A percentile compares a stretch with the other conserved stretches of the same genome.
These are phyloP conservation scores for Barnettozyma siamensis DNA, from an alignment of 805 yeast species.

Conservation along the genomic window DNA sequence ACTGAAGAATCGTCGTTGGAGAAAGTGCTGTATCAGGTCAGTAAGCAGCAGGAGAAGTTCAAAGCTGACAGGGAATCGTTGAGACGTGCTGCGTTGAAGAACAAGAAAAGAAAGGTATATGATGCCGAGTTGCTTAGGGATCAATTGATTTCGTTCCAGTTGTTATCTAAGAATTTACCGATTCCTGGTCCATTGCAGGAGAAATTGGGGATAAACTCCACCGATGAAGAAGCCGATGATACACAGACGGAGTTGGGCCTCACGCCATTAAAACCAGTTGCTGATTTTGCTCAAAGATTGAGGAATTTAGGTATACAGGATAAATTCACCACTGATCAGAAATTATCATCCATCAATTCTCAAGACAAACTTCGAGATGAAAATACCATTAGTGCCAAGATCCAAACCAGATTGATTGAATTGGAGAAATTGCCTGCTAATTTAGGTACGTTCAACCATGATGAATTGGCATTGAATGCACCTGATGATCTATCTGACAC, in stretches of 20 bases:
- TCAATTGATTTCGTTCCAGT: constrained; percentile 59
- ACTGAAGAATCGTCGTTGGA: constrained; percentile 41
- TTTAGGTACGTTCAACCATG: constrained; percentile 49
- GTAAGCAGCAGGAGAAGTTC: constrained; percentile 35
- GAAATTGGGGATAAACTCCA: constrained; percentile 26
- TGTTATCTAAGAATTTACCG: constrained; percentile 60
- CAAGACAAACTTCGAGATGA: constrained; percentile 41
- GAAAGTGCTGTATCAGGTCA: constrained; percentile 33
- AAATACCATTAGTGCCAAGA: constrained; percentile 44
- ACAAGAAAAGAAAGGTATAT: constrained; percentile 26
- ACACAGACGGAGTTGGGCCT: not conserved
- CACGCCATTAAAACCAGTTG: constrained; percentile 22
- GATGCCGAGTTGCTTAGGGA: constrained; percentile 44
- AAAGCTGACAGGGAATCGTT: constrained; percentile 25
- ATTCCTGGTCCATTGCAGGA: constrained; percentile 49
- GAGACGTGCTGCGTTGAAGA: constrained; percentile 17
- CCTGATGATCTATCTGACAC: constrained; percentile 40
- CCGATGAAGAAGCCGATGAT: not conserved
- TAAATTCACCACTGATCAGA: constrained; percentile 12
- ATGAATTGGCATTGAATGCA: constrained; percentile 38
- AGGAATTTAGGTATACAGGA: constrained; percentile 26
- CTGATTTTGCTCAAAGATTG: constrained; percentile 27
- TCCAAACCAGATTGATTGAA: constrained; percentile 52
- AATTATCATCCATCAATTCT: constrained; percentile 22
- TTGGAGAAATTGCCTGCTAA: constrained; percentile 66